Base-by-base conservation (phyloP, 2,329 filamentous ascomycete species). In the Neonectria faginata region DNA sequence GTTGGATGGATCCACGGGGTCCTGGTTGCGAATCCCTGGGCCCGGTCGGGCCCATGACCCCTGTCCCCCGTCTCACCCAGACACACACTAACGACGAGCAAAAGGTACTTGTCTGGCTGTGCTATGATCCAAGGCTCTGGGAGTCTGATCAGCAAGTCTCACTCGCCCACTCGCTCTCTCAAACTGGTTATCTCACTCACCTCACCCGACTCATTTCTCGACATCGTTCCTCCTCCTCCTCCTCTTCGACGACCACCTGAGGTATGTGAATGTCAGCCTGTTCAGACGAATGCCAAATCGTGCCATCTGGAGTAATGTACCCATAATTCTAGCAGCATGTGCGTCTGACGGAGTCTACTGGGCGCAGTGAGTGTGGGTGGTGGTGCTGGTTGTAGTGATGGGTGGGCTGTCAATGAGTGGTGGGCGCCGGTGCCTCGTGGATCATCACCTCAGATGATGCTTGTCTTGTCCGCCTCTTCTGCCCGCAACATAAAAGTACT, bases 391-490 rank as follows among this genome's bases (percentile, higher is more conserved):
- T 52, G 58, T 55, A 47, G 63, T 44, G 45, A 51, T 67, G 63
- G 65, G 65, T 67, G 65, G 63, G 48, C 62, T 67, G 65, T 67
- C 65, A 67, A 60, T 62, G 54, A 36, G 29, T 59, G 36, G 44
- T 62, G 53, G 59, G 48, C 48, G 18, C 48, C 11, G 29, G 55
- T 67, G 65, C 59, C 52, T 63, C 56, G 60, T 67, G 59, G 59
- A 66, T 59, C 62, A 60, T 65, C 51, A 65, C 65, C 65, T 67
- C 62, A 60, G 65, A 58, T 64, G 60, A 64, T 60, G 59, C 64
- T 51, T 65, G 50, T 67, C 44, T 57, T 44, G 61, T 42, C 48
- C 42, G 53, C 57, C 53, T 53, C 60, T 54, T 54, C 42, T 58
- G 39, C 25, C 22, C 60, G 64, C 33, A 33, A 50, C 29, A 57